phyloP scores from a whole-genome alignment of 2,329 filamentous ascomycete species.

The Pochonia chlamydosporia region DNA sequence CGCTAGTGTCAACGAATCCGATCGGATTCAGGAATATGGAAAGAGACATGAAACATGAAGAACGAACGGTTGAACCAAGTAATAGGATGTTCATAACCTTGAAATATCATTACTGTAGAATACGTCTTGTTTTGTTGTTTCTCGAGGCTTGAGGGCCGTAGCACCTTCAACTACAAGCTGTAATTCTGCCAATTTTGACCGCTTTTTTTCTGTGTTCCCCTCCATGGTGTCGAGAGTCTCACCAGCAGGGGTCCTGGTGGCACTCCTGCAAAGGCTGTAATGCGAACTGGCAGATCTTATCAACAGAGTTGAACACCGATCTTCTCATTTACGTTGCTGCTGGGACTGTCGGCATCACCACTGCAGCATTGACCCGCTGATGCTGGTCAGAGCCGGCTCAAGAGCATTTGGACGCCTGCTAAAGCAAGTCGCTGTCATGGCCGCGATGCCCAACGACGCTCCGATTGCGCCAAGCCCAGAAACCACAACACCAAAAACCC shows the following conservation, averaged over 20 bases:
- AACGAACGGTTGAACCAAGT: too few species aligned
- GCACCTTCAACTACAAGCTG: too few species aligned
- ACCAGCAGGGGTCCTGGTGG: not conserved
- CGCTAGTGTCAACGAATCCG: too few species aligned
- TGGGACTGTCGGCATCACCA: not conserved
- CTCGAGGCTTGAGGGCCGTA: too few species aligned
- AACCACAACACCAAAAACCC: constrained; percentile 2
- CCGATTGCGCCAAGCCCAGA: constrained; percentile 8
- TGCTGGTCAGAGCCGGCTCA: constrained; percentile 12
- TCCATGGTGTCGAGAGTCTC: not conserved
- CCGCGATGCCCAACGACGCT: constrained; percentile 1
- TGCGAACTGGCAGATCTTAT: not conserved
- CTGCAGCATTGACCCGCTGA: constrained; percentile 1
- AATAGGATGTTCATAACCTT: too few species aligned
- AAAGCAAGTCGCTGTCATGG: constrained; percentile 11
- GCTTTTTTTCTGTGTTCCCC: not conserved
- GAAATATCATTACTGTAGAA: too few species aligned
- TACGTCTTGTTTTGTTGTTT: too few species aligned
- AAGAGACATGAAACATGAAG: too few species aligned
- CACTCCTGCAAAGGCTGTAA: not conserved
- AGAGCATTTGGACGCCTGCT: constrained; percentile 10
- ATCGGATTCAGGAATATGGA: too few species aligned
- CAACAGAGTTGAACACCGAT: not conserved
- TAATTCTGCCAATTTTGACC: constrained; percentile 4
- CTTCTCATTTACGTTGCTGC: not conserved